Percentiles rank a stretch among this genome's conserved stretches.
Conservation (phyloP, 495 filamentous ascomycete species). For the Penicillium silybi region DNA sequence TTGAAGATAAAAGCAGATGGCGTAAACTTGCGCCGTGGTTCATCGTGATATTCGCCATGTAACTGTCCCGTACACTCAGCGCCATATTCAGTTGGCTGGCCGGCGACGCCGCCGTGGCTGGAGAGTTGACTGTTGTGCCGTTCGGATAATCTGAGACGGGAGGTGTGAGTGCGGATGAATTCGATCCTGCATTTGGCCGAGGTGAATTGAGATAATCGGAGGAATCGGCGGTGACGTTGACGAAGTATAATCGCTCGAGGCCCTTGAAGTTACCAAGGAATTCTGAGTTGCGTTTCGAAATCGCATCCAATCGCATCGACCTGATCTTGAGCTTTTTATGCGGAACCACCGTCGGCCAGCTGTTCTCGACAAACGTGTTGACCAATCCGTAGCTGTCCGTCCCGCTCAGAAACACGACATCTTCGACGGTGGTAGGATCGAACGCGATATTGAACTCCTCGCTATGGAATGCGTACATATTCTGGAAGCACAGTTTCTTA, state of each 20-base stretch:
- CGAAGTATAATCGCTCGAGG: constrained; percentile 45
- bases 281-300: constrained; percentile 38
- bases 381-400: constrained; percentile 33
- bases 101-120: constrained; percentile 23
- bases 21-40: constrained; percentile 50
- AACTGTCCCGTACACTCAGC: constrained; percentile 39
- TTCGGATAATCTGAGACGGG: constrained; percentile 21
- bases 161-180: constrained; percentile 27
- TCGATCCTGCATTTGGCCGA: constrained; percentile 9
- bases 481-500: constrained; percentile 50
- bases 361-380: constrained; percentile 54
- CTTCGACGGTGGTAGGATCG: constrained; percentile 39
- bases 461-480: constrained; percentile 53
- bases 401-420: constrained; percentile 52
- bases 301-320: constrained; percentile 37
- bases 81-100: constrained; percentile 21
- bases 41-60: constrained; percentile 39
- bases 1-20: constrained; percentile 54
- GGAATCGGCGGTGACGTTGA: constrained; percentile 32
- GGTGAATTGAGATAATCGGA: constrained; percentile 29
- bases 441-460: constrained; percentile 39
- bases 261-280: constrained; percentile 36
- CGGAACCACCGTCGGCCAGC: constrained; percentile 38
- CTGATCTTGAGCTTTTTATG: constrained; percentile 29
- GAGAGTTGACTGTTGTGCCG: constrained; percentile 17